phyloP scores from a whole-genome alignment of 768 basidiomycete species.

The Auricularia cornea region DNA sequence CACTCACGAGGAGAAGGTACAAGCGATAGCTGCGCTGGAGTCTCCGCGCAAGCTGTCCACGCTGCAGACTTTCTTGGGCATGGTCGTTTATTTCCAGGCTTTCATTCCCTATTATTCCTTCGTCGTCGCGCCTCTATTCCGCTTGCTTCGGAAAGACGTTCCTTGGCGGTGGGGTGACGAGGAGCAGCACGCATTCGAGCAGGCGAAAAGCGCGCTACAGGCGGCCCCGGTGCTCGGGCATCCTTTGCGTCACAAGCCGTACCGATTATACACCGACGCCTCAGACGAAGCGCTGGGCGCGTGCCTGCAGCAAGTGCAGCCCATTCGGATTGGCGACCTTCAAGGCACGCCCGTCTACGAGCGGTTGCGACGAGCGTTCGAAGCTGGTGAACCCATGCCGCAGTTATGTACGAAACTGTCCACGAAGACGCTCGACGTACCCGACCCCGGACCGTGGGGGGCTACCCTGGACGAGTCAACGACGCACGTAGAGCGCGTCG shows the following conservation, averaged over 20 bases:
- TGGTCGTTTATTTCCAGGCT: constrained; percentile 28
- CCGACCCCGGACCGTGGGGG: too few species aligned
- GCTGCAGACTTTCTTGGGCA: constrained; percentile 29
- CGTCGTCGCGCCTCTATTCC: constrained; percentile 27
- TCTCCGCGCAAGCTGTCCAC: constrained; percentile 17
- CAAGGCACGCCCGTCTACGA: too few species aligned
- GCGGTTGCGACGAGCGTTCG: too few species aligned
- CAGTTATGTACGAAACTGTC: too few species aligned
- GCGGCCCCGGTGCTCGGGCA: constrained; percentile 27
- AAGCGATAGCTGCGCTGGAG: constrained; percentile 23
- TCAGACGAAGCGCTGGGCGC: too few species aligned
- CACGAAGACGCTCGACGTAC: too few species aligned
- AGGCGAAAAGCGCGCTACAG: constrained; percentile 20
- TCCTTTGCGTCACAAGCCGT: constrained; percentile 8
- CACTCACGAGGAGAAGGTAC: constrained; percentile 29
- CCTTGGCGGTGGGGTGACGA: background rate
- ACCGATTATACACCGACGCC: too few species aligned
- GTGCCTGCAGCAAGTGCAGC: too few species aligned
- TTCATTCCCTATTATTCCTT: constrained; percentile 19
- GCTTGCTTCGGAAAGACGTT: background rate
- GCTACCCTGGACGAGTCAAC: too few species aligned
- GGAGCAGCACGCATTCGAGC: constrained; percentile 21
- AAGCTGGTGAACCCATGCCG: too few species aligned
- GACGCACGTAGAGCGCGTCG: too few species aligned
- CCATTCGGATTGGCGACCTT: too few species aligned